Conservation (phyloP, 2,329 filamentous ascomycete species). For the Fusarium sp. region DNA sequence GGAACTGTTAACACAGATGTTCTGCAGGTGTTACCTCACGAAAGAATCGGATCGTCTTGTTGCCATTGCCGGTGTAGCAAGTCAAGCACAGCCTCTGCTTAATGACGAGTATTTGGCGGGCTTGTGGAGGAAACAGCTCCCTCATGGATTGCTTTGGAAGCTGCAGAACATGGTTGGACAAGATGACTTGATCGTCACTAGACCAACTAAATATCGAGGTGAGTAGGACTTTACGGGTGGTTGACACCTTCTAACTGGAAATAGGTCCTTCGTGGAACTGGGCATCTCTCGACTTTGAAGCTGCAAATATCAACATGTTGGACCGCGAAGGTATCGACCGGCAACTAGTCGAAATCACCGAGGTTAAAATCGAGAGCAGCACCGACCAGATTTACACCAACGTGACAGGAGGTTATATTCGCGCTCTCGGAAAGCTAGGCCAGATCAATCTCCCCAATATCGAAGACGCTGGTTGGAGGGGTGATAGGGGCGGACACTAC, state of each 20-base stretch:
- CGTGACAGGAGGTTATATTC: neutral
- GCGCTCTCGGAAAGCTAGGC: neutral
- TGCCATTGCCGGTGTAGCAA: neutral
- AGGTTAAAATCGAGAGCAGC: neutral
- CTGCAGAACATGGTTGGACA: neutral
- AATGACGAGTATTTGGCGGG: neutral
- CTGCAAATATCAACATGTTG: neutral
- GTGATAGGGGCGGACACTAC: neutral
- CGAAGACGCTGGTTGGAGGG: neutral
- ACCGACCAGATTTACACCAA: neutral
- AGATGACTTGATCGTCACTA: neutral
- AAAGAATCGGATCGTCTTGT: neutral
- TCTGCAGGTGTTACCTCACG: neutral
- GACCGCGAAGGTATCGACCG: neutral
- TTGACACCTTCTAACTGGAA: neutral
- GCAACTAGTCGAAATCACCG: neutral
- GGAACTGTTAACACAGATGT: neutral
- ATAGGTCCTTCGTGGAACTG: neutral
- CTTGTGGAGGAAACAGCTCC: neutral
- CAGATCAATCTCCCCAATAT: neutral
- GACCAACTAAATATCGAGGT: neutral
- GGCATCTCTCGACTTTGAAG: neutral
- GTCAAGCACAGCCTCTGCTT: neutral
- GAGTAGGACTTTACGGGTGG: rapidly evolving
- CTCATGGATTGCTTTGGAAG: neutral